Evolutionary conservation across 1,284 basidiomycete species (phyloP).

Genomic region (Leccinum cinnamomeum): DNA sequence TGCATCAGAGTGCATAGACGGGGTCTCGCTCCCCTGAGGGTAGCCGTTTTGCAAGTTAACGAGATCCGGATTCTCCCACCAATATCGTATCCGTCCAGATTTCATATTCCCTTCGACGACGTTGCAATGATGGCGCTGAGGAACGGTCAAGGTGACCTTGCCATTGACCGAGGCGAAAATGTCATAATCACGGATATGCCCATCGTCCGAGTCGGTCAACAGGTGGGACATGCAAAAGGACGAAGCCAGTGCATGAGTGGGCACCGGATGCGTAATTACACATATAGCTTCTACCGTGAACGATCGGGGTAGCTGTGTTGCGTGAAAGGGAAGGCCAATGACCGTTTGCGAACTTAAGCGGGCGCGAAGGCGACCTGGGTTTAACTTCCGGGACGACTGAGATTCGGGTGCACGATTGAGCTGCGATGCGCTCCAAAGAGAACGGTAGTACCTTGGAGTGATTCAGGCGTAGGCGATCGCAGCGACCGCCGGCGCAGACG

Average conservation of each 20-base stretch:
- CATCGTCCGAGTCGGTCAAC: conserved; percentile 90
- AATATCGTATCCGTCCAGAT: conserved; percentile 81
- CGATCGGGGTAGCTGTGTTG: conserved; percentile 45
- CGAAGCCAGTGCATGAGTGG: conserved; percentile 83
- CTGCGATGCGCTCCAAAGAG: background rate
- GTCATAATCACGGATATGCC: conserved; percentile 92
- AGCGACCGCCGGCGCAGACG: conserved; percentile 27
- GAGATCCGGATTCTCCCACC: conserved; percentile 80
- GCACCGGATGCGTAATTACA: conserved; percentile 85
- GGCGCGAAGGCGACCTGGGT: conserved; percentile 59
- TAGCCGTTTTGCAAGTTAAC: conserved; percentile 33
- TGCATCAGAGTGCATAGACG: conserved; percentile 84
- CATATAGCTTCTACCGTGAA: conserved; percentile 92
- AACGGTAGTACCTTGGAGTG: conserved; percentile 27
- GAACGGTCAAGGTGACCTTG: conserved; percentile 84
- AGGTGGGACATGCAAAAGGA: conserved; percentile 89
- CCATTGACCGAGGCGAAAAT: conserved; percentile 88
- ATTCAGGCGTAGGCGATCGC: conserved; percentile 31
- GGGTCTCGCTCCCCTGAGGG: conserved; percentile 45
- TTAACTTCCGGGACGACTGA: conserved; percentile 38
- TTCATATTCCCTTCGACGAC: conserved; percentile 93
- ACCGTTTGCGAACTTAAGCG: conserved; percentile 52
- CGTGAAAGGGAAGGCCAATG: conserved; percentile 38
- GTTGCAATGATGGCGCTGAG: conserved; percentile 85
- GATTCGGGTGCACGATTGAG: conserved; percentile 13